These are phyloP conservation scores for Erysimum cheiri DNA, from an alignment of 441 rosid genomes.

Conservation along the genomic window DNA sequence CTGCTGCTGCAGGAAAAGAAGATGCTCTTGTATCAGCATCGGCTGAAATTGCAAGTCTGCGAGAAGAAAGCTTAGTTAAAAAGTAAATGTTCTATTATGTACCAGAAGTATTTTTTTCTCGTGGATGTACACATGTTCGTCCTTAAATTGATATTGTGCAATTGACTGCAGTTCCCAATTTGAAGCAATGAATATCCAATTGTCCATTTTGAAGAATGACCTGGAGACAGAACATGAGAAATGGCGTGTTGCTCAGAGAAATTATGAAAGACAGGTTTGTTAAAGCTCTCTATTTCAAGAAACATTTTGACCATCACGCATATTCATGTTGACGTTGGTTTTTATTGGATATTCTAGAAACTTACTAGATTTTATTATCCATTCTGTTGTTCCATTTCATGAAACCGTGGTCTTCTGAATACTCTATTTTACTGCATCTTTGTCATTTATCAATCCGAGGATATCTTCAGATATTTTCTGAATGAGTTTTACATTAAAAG, in stretches of 20 bases:
- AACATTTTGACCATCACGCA: conserved; percentile 20
- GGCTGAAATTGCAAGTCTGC: conserved; percentile 71
- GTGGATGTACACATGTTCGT: conserved; percentile 14
- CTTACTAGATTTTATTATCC: conserved; percentile 7
- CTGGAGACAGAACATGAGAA: conserved; percentile 80
- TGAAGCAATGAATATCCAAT: conserved; percentile 66
- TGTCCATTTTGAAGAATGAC: conserved; percentile 68
- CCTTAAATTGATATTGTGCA: conserved; percentile 27
- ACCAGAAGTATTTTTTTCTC: not conserved
- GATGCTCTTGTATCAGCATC: conserved; percentile 70
- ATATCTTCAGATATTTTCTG: conserved; percentile 10
- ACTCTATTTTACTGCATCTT: conserved; percentile 12
- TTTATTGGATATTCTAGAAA: conserved; percentile 18
- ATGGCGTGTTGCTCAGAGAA: conserved; percentile 84
- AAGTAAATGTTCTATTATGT: conserved; percentile 46
- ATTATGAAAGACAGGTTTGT: conserved; percentile 97
- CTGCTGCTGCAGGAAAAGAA: conserved; percentile 72
- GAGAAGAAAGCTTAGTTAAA: conserved; percentile 73
- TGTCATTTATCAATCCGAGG: not conserved
- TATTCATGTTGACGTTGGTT: conserved; percentile 23
- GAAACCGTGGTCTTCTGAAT: conserved; percentile 10
- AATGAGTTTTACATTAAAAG: not conserved
- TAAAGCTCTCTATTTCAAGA: conserved; percentile 14
- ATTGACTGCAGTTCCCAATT: conserved; percentile 73
- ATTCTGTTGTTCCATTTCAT: not conserved